Percentiles rank a stretch among this genome's conserved stretches.
Evolutionary conservation across 176 grass and related monocot genomes (phyloP).

Genomic region (Cymbopogon citratus): DNA sequence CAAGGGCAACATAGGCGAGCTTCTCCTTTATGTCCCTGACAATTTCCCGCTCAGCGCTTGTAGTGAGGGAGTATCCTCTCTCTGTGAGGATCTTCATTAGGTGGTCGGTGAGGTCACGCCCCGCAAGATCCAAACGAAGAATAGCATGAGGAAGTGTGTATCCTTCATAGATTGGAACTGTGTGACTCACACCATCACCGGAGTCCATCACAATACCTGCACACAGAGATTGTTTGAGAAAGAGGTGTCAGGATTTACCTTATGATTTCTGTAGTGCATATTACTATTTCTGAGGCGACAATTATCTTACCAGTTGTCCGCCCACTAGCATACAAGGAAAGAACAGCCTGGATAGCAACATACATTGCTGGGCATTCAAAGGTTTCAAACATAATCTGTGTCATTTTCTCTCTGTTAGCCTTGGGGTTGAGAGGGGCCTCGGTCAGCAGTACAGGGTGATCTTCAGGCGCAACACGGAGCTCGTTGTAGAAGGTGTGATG

Average conservation of each 20-base stretch:
- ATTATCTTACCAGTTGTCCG: conserved; percentile 69
- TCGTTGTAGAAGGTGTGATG: conserved; percentile 88
- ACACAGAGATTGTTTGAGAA: neutral
- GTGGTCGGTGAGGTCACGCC: conserved; percentile 72
- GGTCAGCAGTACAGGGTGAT: conserved; percentile 70
- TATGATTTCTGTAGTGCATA: neutral
- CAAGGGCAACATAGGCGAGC: conserved; percentile 65
- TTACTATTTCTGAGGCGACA: neutral
- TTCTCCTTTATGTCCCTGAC: conserved; percentile 90
- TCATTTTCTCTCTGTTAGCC: conserved; percentile 90
- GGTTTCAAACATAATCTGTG: conserved; percentile 91
- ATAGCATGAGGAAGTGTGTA: conserved; percentile 85
- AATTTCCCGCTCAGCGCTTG: conserved; percentile 77
- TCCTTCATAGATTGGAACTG: conserved; percentile 87
- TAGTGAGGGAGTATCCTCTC: conserved; percentile 83
- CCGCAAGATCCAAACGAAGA: conserved; percentile 80
- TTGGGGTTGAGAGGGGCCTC: conserved; percentile 89
- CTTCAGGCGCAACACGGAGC: conserved; percentile 74
- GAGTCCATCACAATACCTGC: conserved; percentile 86
- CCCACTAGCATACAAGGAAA: conserved; percentile 80
- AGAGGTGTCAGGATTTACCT: neutral
- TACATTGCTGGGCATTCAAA: conserved; percentile 80
- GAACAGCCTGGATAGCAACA: conserved; percentile 81
- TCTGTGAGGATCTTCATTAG: conserved; percentile 91
- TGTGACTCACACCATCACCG: conserved; percentile 84